phyloP scores from a whole-genome alignment of 257 asterid species.

The Solanum bulbocastanum region DNA sequence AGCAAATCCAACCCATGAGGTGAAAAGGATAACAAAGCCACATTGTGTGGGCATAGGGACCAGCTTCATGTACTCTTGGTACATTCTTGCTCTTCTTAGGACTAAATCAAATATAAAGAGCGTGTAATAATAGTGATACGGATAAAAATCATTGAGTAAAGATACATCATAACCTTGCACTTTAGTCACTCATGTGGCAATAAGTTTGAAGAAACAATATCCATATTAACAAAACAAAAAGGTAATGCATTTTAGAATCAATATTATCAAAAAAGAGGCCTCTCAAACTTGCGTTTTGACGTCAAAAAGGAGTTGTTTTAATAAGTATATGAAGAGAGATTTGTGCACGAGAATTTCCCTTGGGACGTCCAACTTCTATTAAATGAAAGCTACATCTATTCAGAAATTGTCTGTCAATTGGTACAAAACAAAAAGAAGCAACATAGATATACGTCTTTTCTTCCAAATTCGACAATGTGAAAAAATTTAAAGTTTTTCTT shows the following conservation, averaged over 20 bases:
- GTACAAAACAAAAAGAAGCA: background rate
- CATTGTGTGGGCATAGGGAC: conserved; percentile 43
- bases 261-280: background rate
- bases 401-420: background rate
- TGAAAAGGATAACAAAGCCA: conserved; percentile 42
- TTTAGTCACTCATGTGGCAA: background rate
- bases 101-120: conserved; percentile 11
- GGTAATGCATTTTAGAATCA: background rate
- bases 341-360: background rate
- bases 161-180: background rate
- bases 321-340: background rate
- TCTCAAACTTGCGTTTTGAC: no score
- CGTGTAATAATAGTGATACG: background rate
- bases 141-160: background rate
- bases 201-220: background rate
- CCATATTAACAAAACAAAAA: background rate
- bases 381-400: background rate
- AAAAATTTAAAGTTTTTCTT: background rate
- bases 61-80: conserved; percentile 49
- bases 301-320: background rate
- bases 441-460: background rate
- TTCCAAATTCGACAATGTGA: no score
- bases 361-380: background rate
- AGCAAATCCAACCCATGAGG: conserved; percentile 62
- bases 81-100: conserved; percentile 31